These are phyloP conservation scores for Calonectria pseudoreteaudii DNA, from an alignment of 2,329 filamentous ascomycete species.

Conservation along the genomic window DNA sequence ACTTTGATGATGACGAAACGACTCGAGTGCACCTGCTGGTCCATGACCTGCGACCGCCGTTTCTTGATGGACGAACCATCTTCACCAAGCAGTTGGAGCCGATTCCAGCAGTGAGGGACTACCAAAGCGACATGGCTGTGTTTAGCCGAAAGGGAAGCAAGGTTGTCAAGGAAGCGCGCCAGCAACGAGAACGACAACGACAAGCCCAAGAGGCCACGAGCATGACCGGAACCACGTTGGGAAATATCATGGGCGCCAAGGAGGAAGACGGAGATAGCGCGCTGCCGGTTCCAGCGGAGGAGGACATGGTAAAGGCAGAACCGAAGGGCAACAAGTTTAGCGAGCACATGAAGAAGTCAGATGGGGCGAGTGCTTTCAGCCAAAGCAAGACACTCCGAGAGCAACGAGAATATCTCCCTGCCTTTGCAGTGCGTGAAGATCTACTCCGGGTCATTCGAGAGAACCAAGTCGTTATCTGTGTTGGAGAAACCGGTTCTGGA, in stretches of 20 bases:
- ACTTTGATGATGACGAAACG: constrained; percentile 92
- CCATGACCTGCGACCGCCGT: constrained; percentile 93
- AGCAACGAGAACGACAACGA: constrained; percentile 92
- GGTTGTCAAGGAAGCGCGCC: constrained; percentile 89
- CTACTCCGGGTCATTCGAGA: constrained; percentile 91
- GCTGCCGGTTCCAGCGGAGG: constrained; percentile 78
- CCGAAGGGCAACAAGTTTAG: constrained; percentile 79
- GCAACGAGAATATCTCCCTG: constrained; percentile 92
- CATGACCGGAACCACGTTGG: constrained; percentile 88
- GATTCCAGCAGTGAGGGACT: constrained; percentile 90
- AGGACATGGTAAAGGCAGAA: constrained; percentile 67
- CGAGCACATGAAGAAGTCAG: constrained; percentile 87
- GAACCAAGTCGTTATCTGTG: constrained; percentile 96
- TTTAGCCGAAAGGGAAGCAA: constrained; percentile 96
- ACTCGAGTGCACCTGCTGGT: constrained; percentile 91
- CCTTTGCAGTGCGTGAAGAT: constrained; percentile 96
- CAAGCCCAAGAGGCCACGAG: constrained; percentile 97
- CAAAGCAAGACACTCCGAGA: constrained; percentile 90
- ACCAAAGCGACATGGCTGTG: constrained; percentile 98
- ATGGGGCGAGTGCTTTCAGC: constrained; percentile 91
- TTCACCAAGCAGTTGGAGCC: constrained; percentile 98
- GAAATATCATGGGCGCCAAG: constrained; percentile 95
- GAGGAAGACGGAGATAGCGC: constrained; percentile 94
- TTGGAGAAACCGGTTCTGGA: constrained; percentile 96
- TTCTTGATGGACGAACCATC: constrained; percentile 92